Evolutionary conservation across 2,329 filamentous ascomycete genomes (phyloP), one percentile per base, ranked within the genome.

Genomic region (Nannizziopsis arthrosporioides): DNA sequence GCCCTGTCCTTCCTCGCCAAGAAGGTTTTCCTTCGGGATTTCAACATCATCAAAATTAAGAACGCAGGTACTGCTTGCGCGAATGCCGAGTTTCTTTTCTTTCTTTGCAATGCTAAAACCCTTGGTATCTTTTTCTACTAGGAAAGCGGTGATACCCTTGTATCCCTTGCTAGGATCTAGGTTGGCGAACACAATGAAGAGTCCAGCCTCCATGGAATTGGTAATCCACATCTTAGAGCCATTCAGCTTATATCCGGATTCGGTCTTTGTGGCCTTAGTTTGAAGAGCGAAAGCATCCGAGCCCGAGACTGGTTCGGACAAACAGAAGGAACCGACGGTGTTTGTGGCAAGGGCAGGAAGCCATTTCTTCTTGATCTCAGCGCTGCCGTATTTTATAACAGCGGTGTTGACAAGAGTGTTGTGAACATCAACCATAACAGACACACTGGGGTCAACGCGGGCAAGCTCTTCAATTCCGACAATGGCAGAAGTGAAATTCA

Each of bases 151-250:
- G 68, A 98, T 98, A 50, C 92, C 92, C 69, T 89, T 90, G 76
- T 98, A 95, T 46, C 88, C 90, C 72, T 90, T 88, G 70, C 79
- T 82, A 0, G 84, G 89, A 63, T 95, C 83, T 35, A 98, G 74
- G 70, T 95, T 98, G 61, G 92, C 92, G 63, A 98, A 98, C 50
- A 98, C 92, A 61, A 98, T 90, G 72, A 95, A 98, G 73, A 96
- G 83, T 51, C 81, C 81, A 15, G 92, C 84, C 71, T 98, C 92
- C 72, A 90, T 82, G 44, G 85, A 84, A 75, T 98, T 98, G 54
- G 92, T 98, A 69, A 98, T 98, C 92, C 92, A 98, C 92, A 98
- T 98, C 78, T 98, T 98, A 67, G 80, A 81, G 43, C 92, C 92
- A 52, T 80, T 84, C 67, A 98, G 84, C 68, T 76, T 82, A 73